Base-by-base conservation (phyloP, 2,329 filamentous ascomycete genomes). In the Trichoderma guizhouense region DNA sequence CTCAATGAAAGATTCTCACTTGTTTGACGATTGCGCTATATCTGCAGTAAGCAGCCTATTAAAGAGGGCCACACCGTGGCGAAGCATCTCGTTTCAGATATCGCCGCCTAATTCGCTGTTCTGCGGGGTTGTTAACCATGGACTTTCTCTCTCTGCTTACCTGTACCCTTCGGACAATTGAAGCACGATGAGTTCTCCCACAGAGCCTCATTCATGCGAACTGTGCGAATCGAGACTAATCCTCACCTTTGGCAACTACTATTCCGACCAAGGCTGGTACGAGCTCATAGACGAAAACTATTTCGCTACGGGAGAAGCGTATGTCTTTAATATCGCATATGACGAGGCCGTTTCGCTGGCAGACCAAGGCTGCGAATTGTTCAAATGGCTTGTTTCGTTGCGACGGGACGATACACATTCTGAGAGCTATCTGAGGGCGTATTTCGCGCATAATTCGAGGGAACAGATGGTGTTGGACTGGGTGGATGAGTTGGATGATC, bases 211-310 rank as follows among this genome's bases (percentile, higher is more conserved):
- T 14, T 62, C 57, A 21, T 69, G 57, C 57, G 11, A 34, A 30
- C 57, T 69, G 21, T 61, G 67, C 12, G n/a, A 62, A 36, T 36
- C 57, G 2, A 34, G 57, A 34, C 11, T 69, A 5, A 69, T 26
- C 1, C 39, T 61, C 39, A 69, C 67, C 3, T 69, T 62, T 18
- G 67, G 67, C 36, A 69, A 69, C 55, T 62, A 69, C 21, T 69
- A 69, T 30, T 62, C 57, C 11, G 57, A 62, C 8, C 39, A 62
- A 15, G 57, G 67, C 24, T 69, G 67, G 55, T 69, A 28, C 11
- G 57, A 69, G 15, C 67, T 61, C 28, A 69, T 62, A 21, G 55
- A 69, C 11, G 66, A 69, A 36, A 69, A 69, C 21, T 69, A 69
- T 9, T 36, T 53, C 57, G 67, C 67, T 21, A 69, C 67, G 5